phyloP scores from a whole-genome alignment of 495 filamentous ascomycete species.

The Oleoguttula mirabilis region DNA sequence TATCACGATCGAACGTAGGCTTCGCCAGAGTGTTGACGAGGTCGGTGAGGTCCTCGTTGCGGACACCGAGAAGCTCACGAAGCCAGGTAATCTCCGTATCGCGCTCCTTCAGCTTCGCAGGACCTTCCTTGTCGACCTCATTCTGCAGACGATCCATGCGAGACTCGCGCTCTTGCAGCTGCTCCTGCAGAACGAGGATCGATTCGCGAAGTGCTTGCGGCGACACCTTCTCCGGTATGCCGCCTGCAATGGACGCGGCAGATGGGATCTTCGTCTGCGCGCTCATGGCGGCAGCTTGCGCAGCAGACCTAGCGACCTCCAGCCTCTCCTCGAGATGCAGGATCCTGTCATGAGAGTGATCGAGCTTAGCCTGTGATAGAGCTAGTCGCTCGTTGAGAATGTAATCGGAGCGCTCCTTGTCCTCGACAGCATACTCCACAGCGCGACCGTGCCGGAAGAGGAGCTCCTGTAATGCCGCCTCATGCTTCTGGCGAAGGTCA shows the following conservation, averaged over 20 bases:
- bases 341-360: slow-evolving; percentile 70
- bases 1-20: slow-evolving; percentile 59
- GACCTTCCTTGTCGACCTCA: slow-evolving; percentile 59
- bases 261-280: slow-evolving; percentile 50
- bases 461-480: slow-evolving; percentile 50
- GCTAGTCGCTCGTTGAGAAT: slow-evolving; percentile 49
- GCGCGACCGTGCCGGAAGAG: slow-evolving; percentile 61
- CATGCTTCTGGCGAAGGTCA: slow-evolving; percentile 57
- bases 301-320: slow-evolving; percentile 80
- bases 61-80: slow-evolving; percentile 80
- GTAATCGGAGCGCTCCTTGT: slow-evolving; percentile 29
- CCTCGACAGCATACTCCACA: slow-evolving; percentile 44
- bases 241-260: slow-evolving; percentile 24
- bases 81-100: slow-evolving; percentile 95
- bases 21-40: slow-evolving; percentile 69
- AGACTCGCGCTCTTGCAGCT: slow-evolving; percentile 84
- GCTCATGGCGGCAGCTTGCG: slow-evolving; percentile 71
- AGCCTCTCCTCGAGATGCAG: slow-evolving; percentile 77
- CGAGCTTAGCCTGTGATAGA: slow-evolving; percentile 65
- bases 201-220: slow-evolving; percentile 91
- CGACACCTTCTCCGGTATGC: slow-evolving; percentile 70
- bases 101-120: slow-evolving; percentile 69
- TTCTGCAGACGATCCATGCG: slow-evolving; percentile 78
- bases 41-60: slow-evolving; percentile 82
- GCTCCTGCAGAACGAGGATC: slow-evolving; percentile 89